phyloP scores from a whole-genome alignment of 73 alveolate genomes.

The Paraurostyla sp. region DNA sequence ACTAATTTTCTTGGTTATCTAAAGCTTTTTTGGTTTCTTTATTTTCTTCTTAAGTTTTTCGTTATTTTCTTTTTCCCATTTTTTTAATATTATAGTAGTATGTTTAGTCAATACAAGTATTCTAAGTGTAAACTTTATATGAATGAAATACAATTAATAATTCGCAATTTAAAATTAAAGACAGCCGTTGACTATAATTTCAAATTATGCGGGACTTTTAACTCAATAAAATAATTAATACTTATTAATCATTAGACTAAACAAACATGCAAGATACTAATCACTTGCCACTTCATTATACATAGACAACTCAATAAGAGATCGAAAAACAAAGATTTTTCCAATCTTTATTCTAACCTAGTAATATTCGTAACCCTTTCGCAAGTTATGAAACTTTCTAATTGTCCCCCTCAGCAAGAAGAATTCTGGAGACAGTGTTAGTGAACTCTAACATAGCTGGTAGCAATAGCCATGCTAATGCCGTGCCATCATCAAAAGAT shows the following conservation, averaged over 20 bases:
- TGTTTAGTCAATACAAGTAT: constrained; percentile 23
- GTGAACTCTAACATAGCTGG: not conserved
- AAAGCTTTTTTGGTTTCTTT: not conserved
- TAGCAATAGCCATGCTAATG: too few relatives aligned
- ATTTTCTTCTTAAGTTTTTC: constrained; percentile 43
- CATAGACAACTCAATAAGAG: not conserved
- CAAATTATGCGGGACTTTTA: constrained; percentile 50
- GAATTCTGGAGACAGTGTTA: constrained; percentile 34
- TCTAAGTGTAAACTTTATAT: not conserved
- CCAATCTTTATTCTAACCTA: not conserved
- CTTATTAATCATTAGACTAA: not conserved
- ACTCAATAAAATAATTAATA: not conserved
- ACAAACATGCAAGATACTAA: constrained; percentile 15
- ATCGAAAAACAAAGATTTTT: not conserved
- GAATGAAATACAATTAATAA: not conserved
- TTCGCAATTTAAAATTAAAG: constrained; percentile 1
- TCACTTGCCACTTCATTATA: not conserved
- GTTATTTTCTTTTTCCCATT: constrained; percentile 59
- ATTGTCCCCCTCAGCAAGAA: not conserved
- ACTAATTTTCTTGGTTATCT: constrained; percentile 27
- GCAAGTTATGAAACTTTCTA: not conserved
- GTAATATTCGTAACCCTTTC: not conserved
- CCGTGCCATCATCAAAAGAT: not conserved
- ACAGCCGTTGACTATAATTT: constrained; percentile 18
- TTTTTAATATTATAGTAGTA: constrained; percentile 41